Evolutionary conservation across 352 stramenopile genomes (phyloP), one percentile per base, ranked within the genome.

Genomic region (Thalassiosira mediterranea): DNA sequence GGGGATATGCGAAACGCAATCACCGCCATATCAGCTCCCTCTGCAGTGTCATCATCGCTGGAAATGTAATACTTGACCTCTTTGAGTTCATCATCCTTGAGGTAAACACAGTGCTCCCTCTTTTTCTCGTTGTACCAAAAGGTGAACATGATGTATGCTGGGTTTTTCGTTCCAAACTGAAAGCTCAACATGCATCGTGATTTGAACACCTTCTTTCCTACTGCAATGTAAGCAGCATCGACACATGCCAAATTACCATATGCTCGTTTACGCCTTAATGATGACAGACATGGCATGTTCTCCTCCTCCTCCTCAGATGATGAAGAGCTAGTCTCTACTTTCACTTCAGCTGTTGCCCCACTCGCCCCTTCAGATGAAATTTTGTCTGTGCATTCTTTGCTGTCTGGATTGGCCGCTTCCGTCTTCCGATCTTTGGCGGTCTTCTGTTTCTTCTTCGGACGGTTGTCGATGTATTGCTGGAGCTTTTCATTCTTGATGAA

Each of bases 401-500:
- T n/a, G n/a, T n/a, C n/a, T n/a, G n/a, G n/a, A n/a, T n/a, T n/a
- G n/a, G n/a, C n/a, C n/a, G n/a, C n/a, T n/a, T n/a, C n/a, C n/a
- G n/a, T n/a, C n/a, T n/a, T n/a, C n/a, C n/a, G n/a, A n/a, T n/a
- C n/a, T n/a, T n/a, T n/a, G n/a, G n/a, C n/a, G n/a, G 44, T 60
- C 60, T 84, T 83, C 2, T 37, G 29, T 52, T 74, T 81, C 54
- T 81, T 84, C 29, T 49, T 72, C 34, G 54, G 60, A 29, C 60
- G 48, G 23, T 48, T 57, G 40, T 80, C 47, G 40, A 83, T 29
- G 38, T 68, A 70, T 4, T 52, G 49, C 32, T 72, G 34, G 13
- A 92, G 65, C 3, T 73, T 63, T 44, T 90, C 63, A 8, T 64
- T 70, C 25, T 87, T 56, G n/a, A 91, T 74, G 57, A 77, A 89